Evolutionary conservation across 768 basidiomycete species (phyloP), one percentile per base, ranked within the genome.

Genomic region (Mycena rosella): DNA sequence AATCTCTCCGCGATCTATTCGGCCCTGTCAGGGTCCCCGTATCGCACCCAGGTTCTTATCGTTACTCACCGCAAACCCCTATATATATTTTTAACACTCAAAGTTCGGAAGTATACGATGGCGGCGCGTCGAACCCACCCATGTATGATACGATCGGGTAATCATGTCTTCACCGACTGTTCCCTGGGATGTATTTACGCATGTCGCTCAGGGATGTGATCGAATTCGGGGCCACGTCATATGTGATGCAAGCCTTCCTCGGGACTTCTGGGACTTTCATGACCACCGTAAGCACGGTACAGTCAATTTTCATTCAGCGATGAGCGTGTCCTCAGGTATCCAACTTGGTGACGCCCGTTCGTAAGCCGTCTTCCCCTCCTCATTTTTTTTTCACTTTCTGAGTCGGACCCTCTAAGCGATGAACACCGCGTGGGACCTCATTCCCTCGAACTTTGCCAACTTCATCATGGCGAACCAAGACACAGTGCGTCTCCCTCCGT

Each of bases 391-490:
- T 34, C 26, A 53, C 44, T 17, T 45, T 14, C 42, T 54, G 51
- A 63, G 40, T 63, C 29, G 61, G 32, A 30, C 32, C 22, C 34
- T 62, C 52, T 38, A 40, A 65, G 63, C 63, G 47, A 65, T 65
- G 63, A 58, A 58, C 48, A 58, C 63, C 36, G 63, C 63, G 36
- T 65, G 64, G 64, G 64, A 60, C 24, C 52, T 66, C 58, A 60
- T 60, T 34, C 53, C 58, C 22, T 60, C 58, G 26, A 60, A 53
- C 17, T 40, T 60, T 20, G 65, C 65, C 42, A 66, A 66, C 59
- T 60, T 60, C 51, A 60, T 66, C 65, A 54, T 66, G 44, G 49
- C 65, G 8, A 66, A 66, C 52, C 65, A 66, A 47, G 65, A 66
- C 53, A 66, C 65, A 30, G 65, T 60, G 36, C 26, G 65, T 42